Evolutionary conservation across 1,284 basidiomycete species (phyloP), one percentile per base, ranked within the genome.

Genomic region (Marasmius oreades): DNA sequence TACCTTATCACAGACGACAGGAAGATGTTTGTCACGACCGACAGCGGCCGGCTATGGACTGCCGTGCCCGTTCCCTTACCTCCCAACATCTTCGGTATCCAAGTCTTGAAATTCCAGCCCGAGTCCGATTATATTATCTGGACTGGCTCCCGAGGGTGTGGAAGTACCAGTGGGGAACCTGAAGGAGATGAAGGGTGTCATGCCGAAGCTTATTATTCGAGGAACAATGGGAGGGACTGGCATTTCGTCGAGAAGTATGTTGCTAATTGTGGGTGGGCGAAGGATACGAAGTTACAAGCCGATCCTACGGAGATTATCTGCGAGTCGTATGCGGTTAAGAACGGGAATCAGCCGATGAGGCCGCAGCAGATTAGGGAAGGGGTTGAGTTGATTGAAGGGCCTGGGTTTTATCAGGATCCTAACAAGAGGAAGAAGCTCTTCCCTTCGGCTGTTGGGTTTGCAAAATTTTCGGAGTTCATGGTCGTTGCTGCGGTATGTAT

Each of bases 381-480:
- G 3, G 66, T 98, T 51, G 81, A 95, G 69, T 76, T 98, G 51
- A 80, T 97, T 33, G 82, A 84, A 6, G 96, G 97, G 1, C 72
- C 78, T 12, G 79, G 88, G 55, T 97, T 86, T 73, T 98, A 87
- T 70, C 65, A 64, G 46, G 81, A 42, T 42, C 11, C 16, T 11
- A 2, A 16, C 11, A 42, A 80, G 61, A 90, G 85, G 75, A 84
- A 77, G 60, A 88, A 82, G 65, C 70, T 98, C 26, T 98, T 99
- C 67, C 83, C 92, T 51, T 78, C 86, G 43, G 86, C 98, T 54
- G 92, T 95, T 61, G 96, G 96, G 2, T 98, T 95, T 74, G 90
- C 97, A 0, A 96, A 95, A 68, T 99, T 99, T 72, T 93, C 93
- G 3, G 92, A 98, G 75, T 99, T 90, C 69, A 78, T 98, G 66